These are phyloP conservation scores for Claviceps humidiphila DNA, from an alignment of 2,329 filamentous ascomycete species.

Conservation along the genomic window DNA sequence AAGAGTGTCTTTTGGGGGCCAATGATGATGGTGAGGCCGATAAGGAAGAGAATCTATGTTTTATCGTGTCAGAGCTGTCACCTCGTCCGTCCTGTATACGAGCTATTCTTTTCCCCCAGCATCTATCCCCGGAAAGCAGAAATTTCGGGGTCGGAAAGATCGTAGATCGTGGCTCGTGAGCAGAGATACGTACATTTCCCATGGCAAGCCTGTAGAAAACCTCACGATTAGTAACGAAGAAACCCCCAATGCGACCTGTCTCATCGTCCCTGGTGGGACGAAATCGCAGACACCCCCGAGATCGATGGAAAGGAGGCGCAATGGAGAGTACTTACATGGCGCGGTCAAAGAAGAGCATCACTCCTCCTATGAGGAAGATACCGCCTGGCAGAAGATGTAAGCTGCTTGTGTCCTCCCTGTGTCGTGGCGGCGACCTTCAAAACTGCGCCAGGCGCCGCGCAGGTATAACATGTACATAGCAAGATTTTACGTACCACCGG, in stretches of 20 bases:
- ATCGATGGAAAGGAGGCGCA: neutral
- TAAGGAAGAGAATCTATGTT: conserved; percentile 85
- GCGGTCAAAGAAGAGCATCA: conserved; percentile 95
- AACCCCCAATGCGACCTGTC: neutral
- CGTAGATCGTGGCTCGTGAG: conserved; percentile 1
- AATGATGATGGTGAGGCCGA: conserved; percentile 92
- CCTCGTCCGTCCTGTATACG: neutral
- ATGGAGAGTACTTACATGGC: conserved; percentile 58
- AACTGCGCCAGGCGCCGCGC: too few species aligned
- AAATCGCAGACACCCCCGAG: too few species aligned
- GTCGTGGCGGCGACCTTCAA: neutral
- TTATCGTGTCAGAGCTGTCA: conserved; percentile 7
- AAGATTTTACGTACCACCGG: conserved; percentile 61
- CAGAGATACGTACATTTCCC: conserved; percentile 60
- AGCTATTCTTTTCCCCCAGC: conserved; percentile 1
- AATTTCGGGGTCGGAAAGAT: neutral
- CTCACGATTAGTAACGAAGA: neutral
- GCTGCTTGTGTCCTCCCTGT: conserved; percentile 10
- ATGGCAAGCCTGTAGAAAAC: conserved; percentile 62
- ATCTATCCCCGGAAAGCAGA: neutral
- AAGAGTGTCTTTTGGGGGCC: conserved; percentile 78
- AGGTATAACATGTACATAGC: neutral
- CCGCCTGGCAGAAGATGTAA: conserved; percentile 45
- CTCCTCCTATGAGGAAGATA: conserved; percentile 87
- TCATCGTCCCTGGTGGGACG: neutral